Percentiles rank a stretch among this genome's conserved stretches.
Evolutionary conservation across 495 filamentous ascomycete genomes (phyloP).

Genomic region (Chaetomium tenue): DNA sequence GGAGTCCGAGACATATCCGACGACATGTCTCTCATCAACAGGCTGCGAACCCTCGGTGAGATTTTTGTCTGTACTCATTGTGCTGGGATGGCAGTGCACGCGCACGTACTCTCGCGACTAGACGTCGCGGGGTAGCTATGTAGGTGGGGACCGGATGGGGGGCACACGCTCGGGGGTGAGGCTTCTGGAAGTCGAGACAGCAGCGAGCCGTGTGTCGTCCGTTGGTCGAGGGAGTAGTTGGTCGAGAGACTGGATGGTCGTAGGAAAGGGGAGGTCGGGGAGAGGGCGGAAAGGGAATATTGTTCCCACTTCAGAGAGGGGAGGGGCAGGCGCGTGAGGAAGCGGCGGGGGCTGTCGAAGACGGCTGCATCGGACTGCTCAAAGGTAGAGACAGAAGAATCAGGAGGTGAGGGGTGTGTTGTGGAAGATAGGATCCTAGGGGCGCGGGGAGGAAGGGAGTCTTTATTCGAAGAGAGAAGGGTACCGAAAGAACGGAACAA

Average conservation of each 20-base stretch:
- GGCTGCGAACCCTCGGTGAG: background rate
- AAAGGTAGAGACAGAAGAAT: background rate
- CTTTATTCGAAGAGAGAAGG: background rate
- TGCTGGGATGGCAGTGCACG: background rate
- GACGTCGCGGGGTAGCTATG: background rate
- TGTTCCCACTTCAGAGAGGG: background rate
- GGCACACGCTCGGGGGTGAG: background rate
- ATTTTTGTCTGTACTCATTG: background rate
- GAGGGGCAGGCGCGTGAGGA: background rate
- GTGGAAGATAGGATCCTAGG: background rate
- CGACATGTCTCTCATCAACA: background rate
- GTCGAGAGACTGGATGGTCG: background rate
- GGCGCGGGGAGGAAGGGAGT: background rate
- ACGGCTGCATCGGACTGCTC: background rate
- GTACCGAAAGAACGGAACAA: background rate
- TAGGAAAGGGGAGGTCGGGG: too few relatives aligned
- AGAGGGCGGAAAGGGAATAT: too few relatives aligned
- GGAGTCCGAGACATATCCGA: conserved; percentile 1
- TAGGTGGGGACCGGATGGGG: background rate
- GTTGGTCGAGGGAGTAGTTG: too few relatives aligned
- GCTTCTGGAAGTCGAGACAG: background rate
- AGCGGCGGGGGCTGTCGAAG: background rate
- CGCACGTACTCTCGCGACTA: background rate
- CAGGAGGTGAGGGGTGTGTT: too few relatives aligned
- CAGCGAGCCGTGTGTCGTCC: too few relatives aligned